These are phyloP conservation scores for Heterobasidion irregulare DNA, from an alignment of 1,284 basidiomycete species.

Conservation along the genomic window DNA sequence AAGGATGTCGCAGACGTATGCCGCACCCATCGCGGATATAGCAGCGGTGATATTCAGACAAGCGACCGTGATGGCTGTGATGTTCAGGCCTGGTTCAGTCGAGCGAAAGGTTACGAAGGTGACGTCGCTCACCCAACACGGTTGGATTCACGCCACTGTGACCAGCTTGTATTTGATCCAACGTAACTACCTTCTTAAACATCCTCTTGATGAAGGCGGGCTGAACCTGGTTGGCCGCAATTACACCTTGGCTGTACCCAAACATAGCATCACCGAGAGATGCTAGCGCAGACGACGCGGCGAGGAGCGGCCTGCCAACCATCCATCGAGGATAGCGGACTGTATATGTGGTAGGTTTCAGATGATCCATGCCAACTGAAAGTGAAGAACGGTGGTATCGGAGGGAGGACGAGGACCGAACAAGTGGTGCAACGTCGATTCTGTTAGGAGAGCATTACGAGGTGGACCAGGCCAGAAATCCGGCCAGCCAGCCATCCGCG, in stretches of 20 bases:
- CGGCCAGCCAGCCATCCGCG: too few relatives aligned
- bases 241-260: constrained; percentile 46
- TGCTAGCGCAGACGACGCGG: constrained; percentile 40
- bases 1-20: constrained; percentile 40
- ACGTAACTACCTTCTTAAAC: constrained; percentile 33
- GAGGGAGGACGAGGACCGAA: background rate
- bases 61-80: constrained; percentile 39
- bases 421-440: background rate
- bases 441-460: too few relatives aligned
- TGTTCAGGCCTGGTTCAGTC: constrained; percentile 1
- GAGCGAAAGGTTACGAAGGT: background rate
- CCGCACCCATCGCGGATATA: constrained; percentile 34
- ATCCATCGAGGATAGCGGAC: constrained; percentile 43
- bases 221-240: constrained; percentile 42
- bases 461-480: too few relatives aligned
- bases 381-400: constrained; percentile 2
- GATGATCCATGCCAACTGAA: constrained; percentile 1
- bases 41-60: constrained; percentile 44
- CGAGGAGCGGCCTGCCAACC: constrained; percentile 40
- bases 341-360: constrained; percentile 25
- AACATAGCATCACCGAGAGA: constrained; percentile 49
- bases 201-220: constrained; percentile 41
- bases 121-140: constrained; percentile 28
- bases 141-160: constrained; percentile 37
- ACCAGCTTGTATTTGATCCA: constrained; percentile 32